Evolutionary conservation across 2,329 filamentous ascomycete genomes (phyloP), one percentile per base, ranked within the genome.

Genomic region (Mariannaea elegans): DNA sequence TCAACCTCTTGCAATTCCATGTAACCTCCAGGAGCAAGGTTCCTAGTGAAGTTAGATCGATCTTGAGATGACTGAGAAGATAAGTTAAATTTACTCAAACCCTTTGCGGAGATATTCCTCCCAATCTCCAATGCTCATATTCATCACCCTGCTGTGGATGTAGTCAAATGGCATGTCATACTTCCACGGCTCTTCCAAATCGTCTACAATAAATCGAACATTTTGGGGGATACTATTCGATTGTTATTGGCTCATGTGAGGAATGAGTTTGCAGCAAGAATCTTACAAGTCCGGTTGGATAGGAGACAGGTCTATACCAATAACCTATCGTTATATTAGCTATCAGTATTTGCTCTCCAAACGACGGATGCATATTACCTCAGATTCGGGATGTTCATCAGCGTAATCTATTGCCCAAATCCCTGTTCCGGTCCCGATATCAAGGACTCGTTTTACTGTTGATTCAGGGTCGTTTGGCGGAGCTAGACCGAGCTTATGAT

Each of bases 1-100:
- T 68, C 65, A 2, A 68, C 62, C 5, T 68, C 65, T 14, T 68
- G 65, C 1, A 68, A 46, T 24, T 68, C 65, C 1, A 68, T 63
- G 3, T 66, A 68, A 0, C 65, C 65, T 1, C 65, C 65, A 0
- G 65, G 65, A 0, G 53, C 14, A 3, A 68, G 12, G 24, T 68
- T 61, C 2, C 65, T 68, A 16, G 2, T 18, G 2, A 9, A 1
- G 8, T 51, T 42, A 51, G 48, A 3, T 7, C 13, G 2, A 5
- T 4, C 3, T 8, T 10, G 1, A n/a, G 0, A 4, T 3, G 7
- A 4, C 3, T 2, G 3, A 21, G 9, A 7, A 12, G 4, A 3
- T 14, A 7, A 10, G 18, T 3, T 12, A 2, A 21, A 4, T 44
- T 34, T 49, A 56, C 57, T 56, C 46, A n/a, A 38, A 60, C 3